Evolutionary conservation across 2,329 filamentous ascomycete genomes (phyloP).

Genomic region (Helminthosporium solani): DNA sequence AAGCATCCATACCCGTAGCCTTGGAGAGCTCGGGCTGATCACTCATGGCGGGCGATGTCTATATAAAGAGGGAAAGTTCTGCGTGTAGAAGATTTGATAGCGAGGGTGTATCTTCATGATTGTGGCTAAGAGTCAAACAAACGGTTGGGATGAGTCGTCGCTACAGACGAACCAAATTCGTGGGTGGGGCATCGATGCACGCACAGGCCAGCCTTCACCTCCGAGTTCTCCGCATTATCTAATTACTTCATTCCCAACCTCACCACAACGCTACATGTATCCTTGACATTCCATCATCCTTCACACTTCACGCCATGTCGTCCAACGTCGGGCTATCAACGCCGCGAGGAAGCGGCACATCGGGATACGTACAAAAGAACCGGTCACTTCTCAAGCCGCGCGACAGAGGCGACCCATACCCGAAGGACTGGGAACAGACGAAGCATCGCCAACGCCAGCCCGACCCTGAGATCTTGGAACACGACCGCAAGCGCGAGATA

Average conservation of each 20-base stretch:
- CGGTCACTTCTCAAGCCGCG: slow-evolving; percentile 83
- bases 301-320: slow-evolving; percentile 63
- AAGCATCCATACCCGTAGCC: not conserved
- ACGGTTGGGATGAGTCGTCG: not conserved
- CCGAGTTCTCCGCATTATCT: slow-evolving; percentile 1
- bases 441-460: slow-evolving; percentile 80
- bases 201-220: not conserved
- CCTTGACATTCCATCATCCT: not conserved
- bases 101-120: not conserved
- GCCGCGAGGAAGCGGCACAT: slow-evolving; percentile 91
- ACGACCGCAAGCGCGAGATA: slow-evolving; percentile 86
- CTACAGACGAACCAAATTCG: not conserved
- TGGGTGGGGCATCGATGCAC: not conserved
- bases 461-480: slow-evolving; percentile 89
- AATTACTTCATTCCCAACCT: too few relatives aligned
- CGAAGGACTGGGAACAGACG: slow-evolving; percentile 66
- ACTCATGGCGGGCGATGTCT: not conserved
- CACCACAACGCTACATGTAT: not conserved
- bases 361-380: slow-evolving; percentile 96
- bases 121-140: not conserved
- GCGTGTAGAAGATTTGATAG: not conserved
- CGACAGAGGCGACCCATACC: slow-evolving; percentile 76
- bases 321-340: slow-evolving; percentile 96
- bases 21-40: not conserved
- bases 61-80: not conserved